Conservation (phyloP, 257 asterid species). For the Leonotis leonurus region DNA sequence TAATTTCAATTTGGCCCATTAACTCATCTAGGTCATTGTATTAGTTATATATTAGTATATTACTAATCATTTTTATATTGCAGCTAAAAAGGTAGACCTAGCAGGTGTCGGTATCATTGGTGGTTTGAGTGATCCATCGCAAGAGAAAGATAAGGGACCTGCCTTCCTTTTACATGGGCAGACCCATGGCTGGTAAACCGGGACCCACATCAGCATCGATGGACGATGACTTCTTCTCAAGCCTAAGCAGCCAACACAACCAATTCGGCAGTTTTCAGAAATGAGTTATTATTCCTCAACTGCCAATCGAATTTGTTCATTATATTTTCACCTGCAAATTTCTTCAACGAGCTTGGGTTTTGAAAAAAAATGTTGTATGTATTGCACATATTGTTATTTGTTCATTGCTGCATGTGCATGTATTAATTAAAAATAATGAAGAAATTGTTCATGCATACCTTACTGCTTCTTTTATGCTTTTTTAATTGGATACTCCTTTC, state of each 20-base stretch:
- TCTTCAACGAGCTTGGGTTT: constrained; percentile 10
- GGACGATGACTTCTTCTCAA: constrained; percentile 61
- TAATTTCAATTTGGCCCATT: too few species aligned
- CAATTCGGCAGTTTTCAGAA: constrained; percentile 68
- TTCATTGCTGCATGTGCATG: constrained; percentile 4
- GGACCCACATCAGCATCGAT: constrained; percentile 37
- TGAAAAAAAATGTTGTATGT: not conserved
- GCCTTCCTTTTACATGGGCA: constrained; percentile 52
- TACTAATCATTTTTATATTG: too few species aligned
- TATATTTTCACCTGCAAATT: constrained; percentile 14
- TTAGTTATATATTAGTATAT: not conserved
- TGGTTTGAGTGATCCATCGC: constrained; percentile 49
- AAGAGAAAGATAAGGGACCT: constrained; percentile 60
- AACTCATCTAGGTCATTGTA: too few species aligned
- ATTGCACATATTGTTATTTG: not conserved
- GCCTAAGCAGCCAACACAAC: constrained; percentile 52
- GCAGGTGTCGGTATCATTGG: constrained; percentile 78
- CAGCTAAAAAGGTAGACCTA: constrained; percentile 84
- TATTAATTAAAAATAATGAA: not conserved
- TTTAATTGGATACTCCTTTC: not conserved
- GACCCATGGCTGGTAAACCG: constrained; percentile 59
- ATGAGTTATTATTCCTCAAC: constrained; percentile 20
- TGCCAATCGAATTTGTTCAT: not conserved
- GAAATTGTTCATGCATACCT: not conserved
- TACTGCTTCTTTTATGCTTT: not conserved